A percentile compares a stretch with the other conserved stretches of the same genome.
These are phyloP conservation scores for Calocera viscosa DNA, from an alignment of 768 basidiomycete genomes.

Conservation along the genomic window DNA sequence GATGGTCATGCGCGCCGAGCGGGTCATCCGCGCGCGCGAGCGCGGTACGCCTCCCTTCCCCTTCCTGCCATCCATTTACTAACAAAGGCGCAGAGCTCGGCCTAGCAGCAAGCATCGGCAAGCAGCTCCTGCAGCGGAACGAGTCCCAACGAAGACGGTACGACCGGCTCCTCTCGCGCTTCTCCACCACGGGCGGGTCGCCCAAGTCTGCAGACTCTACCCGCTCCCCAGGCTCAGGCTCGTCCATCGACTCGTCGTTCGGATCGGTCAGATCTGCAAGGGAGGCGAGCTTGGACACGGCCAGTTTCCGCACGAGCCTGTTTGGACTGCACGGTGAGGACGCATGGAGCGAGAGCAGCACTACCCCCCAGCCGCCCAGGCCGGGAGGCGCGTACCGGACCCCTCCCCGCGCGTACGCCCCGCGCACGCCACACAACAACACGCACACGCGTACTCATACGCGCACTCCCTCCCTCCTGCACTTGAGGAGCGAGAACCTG, in stretches of 20 bases:
- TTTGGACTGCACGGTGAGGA: slow-evolving; percentile 14
- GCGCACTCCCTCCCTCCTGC: slow-evolving; percentile 47
- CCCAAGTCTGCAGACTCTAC: slow-evolving; percentile 13
- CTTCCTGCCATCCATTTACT: neutral
- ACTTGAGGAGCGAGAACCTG: slow-evolving; percentile 69
- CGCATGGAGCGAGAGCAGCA: slow-evolving; percentile 16
- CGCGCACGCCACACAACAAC: slow-evolving; percentile 10
- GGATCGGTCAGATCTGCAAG: slow-evolving; percentile 23
- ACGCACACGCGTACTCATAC: slow-evolving; percentile 17
- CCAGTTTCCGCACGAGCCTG: slow-evolving; percentile 22
- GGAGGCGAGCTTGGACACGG: slow-evolving; percentile 18
- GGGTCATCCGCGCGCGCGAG: slow-evolving; percentile 63
- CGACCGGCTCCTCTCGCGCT: slow-evolving; percentile 52
- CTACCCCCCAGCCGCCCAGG: slow-evolving; percentile 27
- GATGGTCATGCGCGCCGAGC: slow-evolving; percentile 59
- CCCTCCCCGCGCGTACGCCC: slow-evolving; percentile 6
- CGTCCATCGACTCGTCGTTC: slow-evolving; percentile 20
- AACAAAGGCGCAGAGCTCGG: slow-evolving; percentile 53
- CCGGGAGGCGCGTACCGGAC: slow-evolving; percentile 39
- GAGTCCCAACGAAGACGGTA: slow-evolving; percentile 57
- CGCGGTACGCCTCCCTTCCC: slow-evolving; percentile 40
- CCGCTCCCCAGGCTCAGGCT: slow-evolving; percentile 25
- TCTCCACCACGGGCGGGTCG: slow-evolving; percentile 36
- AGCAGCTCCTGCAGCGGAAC: slow-evolving; percentile 58
- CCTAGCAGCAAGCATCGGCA: slow-evolving; percentile 53